Evolutionary conservation across 306 rosid species (phyloP).

Genomic region (Sesbania bispinosa): DNA sequence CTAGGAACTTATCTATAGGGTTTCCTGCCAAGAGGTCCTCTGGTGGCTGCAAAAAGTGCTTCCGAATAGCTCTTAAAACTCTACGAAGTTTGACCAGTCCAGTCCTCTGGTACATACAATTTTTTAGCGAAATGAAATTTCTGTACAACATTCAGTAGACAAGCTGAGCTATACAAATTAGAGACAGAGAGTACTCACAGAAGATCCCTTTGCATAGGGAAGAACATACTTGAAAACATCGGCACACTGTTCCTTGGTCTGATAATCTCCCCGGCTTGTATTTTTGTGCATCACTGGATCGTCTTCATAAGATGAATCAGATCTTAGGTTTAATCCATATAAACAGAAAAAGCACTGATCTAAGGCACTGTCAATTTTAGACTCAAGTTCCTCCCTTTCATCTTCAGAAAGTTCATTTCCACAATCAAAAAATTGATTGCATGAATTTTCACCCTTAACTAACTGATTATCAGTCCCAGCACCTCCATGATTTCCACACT

Average conservation of each 20-base stretch:
- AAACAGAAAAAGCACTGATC: conserved; percentile 97
- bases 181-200: conserved; percentile 60
- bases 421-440: conserved; percentile 48
- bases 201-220: conserved; percentile 94
- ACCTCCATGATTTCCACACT: conserved; percentile 40
- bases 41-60: conserved; percentile 87
- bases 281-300: conserved; percentile 84
- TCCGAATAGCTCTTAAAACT: conserved; percentile 92
- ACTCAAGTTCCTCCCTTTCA: conserved; percentile 90
- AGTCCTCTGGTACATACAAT: conserved; percentile 58
- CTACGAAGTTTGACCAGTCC: conserved; percentile 93
- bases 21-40: conserved; percentile 81
- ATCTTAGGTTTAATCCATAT: conserved; percentile 87
- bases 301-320: conserved; percentile 91
- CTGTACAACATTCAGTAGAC: not conserved
- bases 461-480: conserved; percentile 42
- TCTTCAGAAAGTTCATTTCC: conserved; percentile 68
- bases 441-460: conserved; percentile 40
- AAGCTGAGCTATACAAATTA: conserved; percentile 23
- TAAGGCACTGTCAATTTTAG: conserved; percentile 74
- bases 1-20: conserved; percentile 82
- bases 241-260: conserved; percentile 92
- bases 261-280: conserved; percentile 94
- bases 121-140: conserved; percentile 26
- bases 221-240: conserved; percentile 95